These are phyloP conservation scores for Musa acuminata DNA, from an alignment of 176 grass and related monocot species.

Conservation along the genomic window DNA sequence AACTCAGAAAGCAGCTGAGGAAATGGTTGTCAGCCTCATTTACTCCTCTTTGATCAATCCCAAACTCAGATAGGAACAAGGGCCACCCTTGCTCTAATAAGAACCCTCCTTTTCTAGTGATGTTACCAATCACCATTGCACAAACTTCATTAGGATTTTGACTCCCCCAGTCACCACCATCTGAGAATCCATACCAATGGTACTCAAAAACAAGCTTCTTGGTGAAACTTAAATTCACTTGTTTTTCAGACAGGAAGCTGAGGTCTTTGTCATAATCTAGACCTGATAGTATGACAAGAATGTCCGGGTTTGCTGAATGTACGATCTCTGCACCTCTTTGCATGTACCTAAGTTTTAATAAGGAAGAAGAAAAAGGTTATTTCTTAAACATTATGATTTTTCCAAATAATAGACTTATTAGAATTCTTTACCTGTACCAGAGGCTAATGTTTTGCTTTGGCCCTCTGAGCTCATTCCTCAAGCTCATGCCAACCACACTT, in stretches of 20 bases:
- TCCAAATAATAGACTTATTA: not conserved
- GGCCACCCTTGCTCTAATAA: conserved; percentile 71
- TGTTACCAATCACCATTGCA: conserved; percentile 34
- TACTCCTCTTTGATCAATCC: conserved; percentile 68
- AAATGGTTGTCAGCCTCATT: conserved; percentile 70
- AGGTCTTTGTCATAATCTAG: conserved; percentile 77
- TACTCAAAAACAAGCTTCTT: conserved; percentile 78
- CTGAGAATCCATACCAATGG: conserved; percentile 95
- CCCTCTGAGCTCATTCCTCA: conserved; percentile 80
- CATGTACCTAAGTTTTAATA: conserved; percentile 65
- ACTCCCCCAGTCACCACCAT: conserved; percentile 61
- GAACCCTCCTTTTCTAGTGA: conserved; percentile 52
- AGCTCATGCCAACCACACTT: conserved; percentile 88
- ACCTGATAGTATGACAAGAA: conserved; percentile 76
- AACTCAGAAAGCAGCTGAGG: conserved; percentile 69
- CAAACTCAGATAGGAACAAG: conserved; percentile 90
- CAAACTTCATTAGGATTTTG: conserved; percentile 68
- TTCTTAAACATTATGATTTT: not conserved
- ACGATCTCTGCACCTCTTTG: conserved; percentile 74
- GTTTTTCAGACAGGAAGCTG: conserved; percentile 43
- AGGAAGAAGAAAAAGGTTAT: not conserved
- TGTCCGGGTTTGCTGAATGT: conserved; percentile 57
- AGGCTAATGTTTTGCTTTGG: conserved; percentile 62
- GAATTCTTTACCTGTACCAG: conserved; percentile 73
- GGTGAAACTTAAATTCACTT: conserved; percentile 50